Base-by-base conservation (phyloP, 306 rosid genomes). In the Glycine latifolia region DNA sequence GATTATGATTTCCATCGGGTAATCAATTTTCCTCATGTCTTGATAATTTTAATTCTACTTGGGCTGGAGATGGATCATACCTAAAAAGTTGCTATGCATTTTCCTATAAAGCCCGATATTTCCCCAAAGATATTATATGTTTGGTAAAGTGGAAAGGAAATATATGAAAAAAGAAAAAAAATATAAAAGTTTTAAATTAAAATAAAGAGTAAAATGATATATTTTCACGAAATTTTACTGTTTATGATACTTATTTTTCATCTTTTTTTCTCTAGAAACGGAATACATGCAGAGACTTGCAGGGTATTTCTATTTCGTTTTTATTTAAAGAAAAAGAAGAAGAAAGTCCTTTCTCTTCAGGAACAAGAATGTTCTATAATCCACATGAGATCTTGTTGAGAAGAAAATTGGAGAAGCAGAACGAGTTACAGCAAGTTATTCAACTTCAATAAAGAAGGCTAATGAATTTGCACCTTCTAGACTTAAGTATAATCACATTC, bases 401-500 rank as follows among this genome's bases (percentile, higher is more conserved):
- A 43, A 89, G 89, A 79, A 91, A 87, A 68, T 20, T 91, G 79
- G 93, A 89, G 83, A 92, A 91, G 81, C 93, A 88, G 83, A 90
- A 82, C 62, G 95, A 92, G 75, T 73, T 92, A 81, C 92, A 89
- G 70, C 90, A 88, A 81, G 91, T 87, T 52, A 85, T 92, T 75
- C 95, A 89, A 76, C 89, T 87, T 81, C 92, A 91, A 78, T 90
- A 85, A n/a, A 87, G 92, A 82, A 88, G 93, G 79, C 53, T 92
- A 76, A 82, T 92, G 52, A 47, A 47, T 47, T 47, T 47, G 11
- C 52, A 47, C 8, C 12, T 8, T 47, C 52, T 47, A 47, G 50
- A 46, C 2, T 46, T 7, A 46, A 46, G 50, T 4, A 46, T 7
- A 46, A 46, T 46, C 11, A 46, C 50, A 7, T 46, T 46, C 10